Evolutionary conservation across 495 filamentous ascomycete species (phyloP), one percentile per base, ranked within the genome.

Genomic region (Astrocystis sublimbata): DNA sequence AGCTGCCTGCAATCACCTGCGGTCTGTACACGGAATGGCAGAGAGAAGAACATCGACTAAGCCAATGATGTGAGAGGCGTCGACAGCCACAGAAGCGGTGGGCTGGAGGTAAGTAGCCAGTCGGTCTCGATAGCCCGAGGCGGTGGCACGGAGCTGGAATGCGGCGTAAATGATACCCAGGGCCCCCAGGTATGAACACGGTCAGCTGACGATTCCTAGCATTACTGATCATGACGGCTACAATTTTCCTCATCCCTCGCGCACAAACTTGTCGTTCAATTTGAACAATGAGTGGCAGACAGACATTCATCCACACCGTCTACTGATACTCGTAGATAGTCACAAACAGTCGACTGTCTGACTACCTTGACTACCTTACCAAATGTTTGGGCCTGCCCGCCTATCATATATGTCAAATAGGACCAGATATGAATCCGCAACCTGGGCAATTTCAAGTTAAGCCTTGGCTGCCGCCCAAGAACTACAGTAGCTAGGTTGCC

Each of bases 171-270:
- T 45, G 23, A 24, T 4, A 12, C 15, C 12, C 23, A 30, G 26
- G 43, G 17, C 4, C 43, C 46, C 15, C 31, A 6, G 46, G n/a
- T 26, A 31, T 31, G 12, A 0, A 1, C 24, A 21, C 33, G 54
- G 54, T 57, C 54, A 57, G 54, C 54, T 40, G 54, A 45, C 38
- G 24, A 45, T 35, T n/a, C 12, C 7, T 26, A 8, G 1, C 24
- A 45, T 33, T 41, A 21, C n/a, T 57, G 26, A 35, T 57, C 23
- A 57, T 57, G 54, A 57, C 40, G 54, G n/a, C 23, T 45, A 43
- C 21, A 9, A 5, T 23, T 21, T 21, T 7, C 41, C 1, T 13
- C 1, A 42, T 35, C 35, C 40, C 31, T 15, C 40, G 35, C 40
- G 23, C n/a, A n/a, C n/a, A 28, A 31, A 28, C 35, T 30, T 56